Conservation (phyloP, 1,284 basidiomycete species). For the Fistulinella cinereoalba region DNA sequence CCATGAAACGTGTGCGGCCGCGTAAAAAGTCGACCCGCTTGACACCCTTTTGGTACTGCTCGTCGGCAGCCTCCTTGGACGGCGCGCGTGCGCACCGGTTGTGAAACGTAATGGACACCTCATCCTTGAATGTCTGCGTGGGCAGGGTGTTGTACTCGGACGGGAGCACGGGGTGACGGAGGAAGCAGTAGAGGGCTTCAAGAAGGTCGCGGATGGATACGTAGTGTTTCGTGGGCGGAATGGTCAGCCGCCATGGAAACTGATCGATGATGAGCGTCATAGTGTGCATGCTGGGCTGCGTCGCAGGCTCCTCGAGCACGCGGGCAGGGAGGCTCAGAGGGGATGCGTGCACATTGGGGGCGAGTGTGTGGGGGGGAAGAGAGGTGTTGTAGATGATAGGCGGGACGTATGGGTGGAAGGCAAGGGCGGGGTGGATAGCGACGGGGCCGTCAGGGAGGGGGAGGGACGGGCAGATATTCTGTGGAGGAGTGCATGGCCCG, state of each 20-base stretch:
- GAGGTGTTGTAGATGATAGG: conserved; percentile 39
- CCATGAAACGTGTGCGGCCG: conserved; percentile 37
- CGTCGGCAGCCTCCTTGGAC: conserved; percentile 15
- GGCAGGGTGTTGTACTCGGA: conserved; percentile 40
- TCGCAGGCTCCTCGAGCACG: conserved; percentile 35
- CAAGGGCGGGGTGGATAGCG: conserved; percentile 43
- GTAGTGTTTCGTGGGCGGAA: conserved; percentile 27
- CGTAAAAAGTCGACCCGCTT: conserved; percentile 46
- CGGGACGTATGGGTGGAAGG: conserved; percentile 39
- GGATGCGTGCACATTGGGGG: conserved; percentile 28
- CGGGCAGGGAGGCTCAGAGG: conserved; percentile 24
- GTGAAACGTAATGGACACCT: conserved; percentile 44
- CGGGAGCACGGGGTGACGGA: conserved; percentile 38
- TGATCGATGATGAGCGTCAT: conserved; percentile 31
- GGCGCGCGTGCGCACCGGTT: conserved; percentile 32
- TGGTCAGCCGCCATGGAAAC: conserved; percentile 35
- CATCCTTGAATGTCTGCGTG: conserved; percentile 31
- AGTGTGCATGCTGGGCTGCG: conserved; percentile 31
- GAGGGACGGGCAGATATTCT: conserved; percentile 25
- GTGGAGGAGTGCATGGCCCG: conserved; percentile 37
- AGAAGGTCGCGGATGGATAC: conserved; percentile 40
- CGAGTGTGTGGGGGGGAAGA: conserved; percentile 27
- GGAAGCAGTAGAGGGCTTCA: conserved; percentile 34
- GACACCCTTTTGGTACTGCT: conserved; percentile 39
- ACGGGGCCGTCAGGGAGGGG: conserved; percentile 32